phyloP scores from a whole-genome alignment of 2,329 filamentous ascomycete genomes.

The Chaetomium globosum region DNA sequence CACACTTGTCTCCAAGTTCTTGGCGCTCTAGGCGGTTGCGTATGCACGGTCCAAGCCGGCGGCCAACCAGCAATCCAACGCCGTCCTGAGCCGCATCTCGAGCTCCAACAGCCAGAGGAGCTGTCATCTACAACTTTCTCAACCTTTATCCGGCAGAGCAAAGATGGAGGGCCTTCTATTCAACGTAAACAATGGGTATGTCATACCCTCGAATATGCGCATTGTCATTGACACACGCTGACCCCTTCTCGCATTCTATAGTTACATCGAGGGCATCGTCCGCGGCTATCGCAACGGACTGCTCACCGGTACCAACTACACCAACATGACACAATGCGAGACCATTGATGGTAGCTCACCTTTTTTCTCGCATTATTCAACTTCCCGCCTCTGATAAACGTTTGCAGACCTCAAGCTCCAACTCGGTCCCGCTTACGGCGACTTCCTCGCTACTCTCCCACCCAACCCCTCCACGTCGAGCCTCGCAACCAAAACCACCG shows the following conservation, averaged over 20 bases:
- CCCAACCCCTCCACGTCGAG: conserved; percentile 96
- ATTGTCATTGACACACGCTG: conserved; percentile 13
- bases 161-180: conserved; percentile 90
- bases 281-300: conserved; percentile 95
- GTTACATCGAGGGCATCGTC: conserved; percentile 96
- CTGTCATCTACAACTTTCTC: conserved; percentile 29
- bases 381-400: conserved; percentile 42
- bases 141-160: conserved; percentile 25
- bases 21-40: conserved; percentile 11
- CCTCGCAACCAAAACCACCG: conserved; percentile 91
- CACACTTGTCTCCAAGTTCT: not conserved
- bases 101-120: conserved; percentile 28
- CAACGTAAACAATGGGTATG: conserved; percentile 90
- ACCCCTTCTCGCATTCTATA: conserved; percentile 44
- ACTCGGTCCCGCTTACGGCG: conserved; percentile 93
- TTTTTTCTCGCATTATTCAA: conserved; percentile 38
- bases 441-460: conserved; percentile 90
- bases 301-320: conserved; percentile 86
- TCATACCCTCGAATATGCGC: conserved; percentile 17
- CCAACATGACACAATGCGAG: conserved; percentile 96
- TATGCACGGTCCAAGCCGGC: conserved; percentile 26
- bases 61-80: conserved; percentile 27
- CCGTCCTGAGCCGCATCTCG: conserved; percentile 28
- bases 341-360: conserved; percentile 78
- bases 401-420: conserved; percentile 92